Percentiles rank a stretch among this genome's conserved stretches.
These are phyloP conservation scores for Talaromyces sp. DNA, from an alignment of 2,329 filamentous ascomycete genomes.

Conservation along the genomic window DNA sequence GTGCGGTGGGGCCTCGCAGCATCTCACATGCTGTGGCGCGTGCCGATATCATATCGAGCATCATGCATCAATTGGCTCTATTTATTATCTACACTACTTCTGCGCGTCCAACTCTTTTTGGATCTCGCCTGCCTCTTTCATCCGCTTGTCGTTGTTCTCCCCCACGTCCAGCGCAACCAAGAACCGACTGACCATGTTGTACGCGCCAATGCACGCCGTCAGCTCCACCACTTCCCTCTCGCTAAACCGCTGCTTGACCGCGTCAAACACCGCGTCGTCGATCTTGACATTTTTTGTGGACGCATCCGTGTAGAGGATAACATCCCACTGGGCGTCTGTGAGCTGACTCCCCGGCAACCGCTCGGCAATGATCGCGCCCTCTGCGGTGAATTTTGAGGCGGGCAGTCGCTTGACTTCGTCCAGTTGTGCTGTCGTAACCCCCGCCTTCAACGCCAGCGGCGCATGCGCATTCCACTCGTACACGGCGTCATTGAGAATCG, in stretches of 20 bases:
- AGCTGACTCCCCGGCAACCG: slow-evolving; percentile 37
- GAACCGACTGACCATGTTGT: slow-evolving; percentile 84
- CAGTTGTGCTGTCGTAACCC: slow-evolving; percentile 36
- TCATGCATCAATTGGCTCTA: background rate
- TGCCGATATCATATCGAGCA: background rate
- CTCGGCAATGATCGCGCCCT: slow-evolving; percentile 32
- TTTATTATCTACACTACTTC: background rate
- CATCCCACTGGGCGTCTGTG: slow-evolving; percentile 59
- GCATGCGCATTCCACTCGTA: slow-evolving; percentile 83
- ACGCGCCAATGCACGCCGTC: slow-evolving; percentile 77
- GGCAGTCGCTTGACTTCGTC: slow-evolving; percentile 52
- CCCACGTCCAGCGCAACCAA: slow-evolving; percentile 71
- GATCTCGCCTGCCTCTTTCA: slow-evolving; percentile 65
- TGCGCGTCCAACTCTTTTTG: slow-evolving; percentile 33
- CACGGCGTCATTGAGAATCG: slow-evolving; percentile 72
- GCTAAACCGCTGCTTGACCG: slow-evolving; percentile 49
- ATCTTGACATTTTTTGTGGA: slow-evolving; percentile 74
- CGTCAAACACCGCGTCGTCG: slow-evolving; percentile 60
- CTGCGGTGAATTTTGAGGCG: slow-evolving; percentile 34
- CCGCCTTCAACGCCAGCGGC: slow-evolving; percentile 51
- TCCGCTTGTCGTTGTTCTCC: slow-evolving; percentile 44
- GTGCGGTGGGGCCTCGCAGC: slow-evolving; percentile 7
- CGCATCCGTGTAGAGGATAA: slow-evolving; percentile 70
- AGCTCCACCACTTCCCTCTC: slow-evolving; percentile 78
- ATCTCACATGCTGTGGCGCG: background rate